Base-by-base conservation (phyloP, 1,139 yeast genomes). In the Scheffersomyces quercinus region DNA sequence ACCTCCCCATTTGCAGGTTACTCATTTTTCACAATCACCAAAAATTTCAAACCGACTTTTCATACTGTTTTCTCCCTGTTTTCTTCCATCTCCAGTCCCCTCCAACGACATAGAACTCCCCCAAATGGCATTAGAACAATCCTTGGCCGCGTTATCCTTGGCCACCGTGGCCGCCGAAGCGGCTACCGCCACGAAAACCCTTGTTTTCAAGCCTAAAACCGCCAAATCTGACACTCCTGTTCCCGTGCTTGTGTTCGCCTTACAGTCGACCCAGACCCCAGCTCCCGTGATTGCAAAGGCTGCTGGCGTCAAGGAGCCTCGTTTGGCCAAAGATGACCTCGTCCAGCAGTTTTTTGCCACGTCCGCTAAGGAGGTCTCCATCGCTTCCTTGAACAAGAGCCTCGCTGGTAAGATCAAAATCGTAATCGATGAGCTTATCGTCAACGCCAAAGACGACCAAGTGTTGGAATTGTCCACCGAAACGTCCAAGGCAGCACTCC, bases 201-300 rank as follows among this genome's bases (percentile, higher is more conserved):
- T 89, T 52, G 90, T 89, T 29, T 89, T 89, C 78, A 89, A 89
- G 70, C 96, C 96, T 56, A 89, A 89, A 68, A 88, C 96, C 39
- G 85, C 96, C 43, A 89, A 88, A 62, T 69, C 89, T 38, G 90
- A 88, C 41, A 68, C 79, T n/a, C 88, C 95, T 29, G 82, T 86
- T 40, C 96, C 97, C 38, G 77, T 89, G 29, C 81, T 89, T 39
- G 88, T 89, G 31, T 78, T 89, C 59, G 96, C 96, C 6, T 75
- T 86, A 52, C 81, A 80, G 41, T 56, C 81, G 3, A 86, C 96
- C 6, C 71, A 74, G 39, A 88, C 97, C 32, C 89, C 96, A 40
- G 67, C 85, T 5, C 71, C 76, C 20, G 59, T 75, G 29, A 76
- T 89, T 49, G 91, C 96, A 38, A 72, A 76, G 48, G 76, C 82